Base-by-base conservation (phyloP, 1,284 basidiomycete species). In the Heterobasidion parviporum region DNA sequence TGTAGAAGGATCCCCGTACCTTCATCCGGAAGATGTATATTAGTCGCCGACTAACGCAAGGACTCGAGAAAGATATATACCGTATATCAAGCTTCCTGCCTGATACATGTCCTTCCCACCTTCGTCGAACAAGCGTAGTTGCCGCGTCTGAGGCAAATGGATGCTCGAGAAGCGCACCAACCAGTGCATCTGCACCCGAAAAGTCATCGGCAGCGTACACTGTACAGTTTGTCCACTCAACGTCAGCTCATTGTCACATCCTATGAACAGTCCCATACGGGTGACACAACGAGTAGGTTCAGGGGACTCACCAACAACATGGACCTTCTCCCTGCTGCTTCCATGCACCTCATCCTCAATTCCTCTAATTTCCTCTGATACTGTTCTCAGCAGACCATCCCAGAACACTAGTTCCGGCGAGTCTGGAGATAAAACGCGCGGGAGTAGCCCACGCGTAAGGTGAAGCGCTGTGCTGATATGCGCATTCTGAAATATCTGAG, bases 141-240 rank as follows among this genome's bases (percentile, higher is more conserved):
- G 78, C 72, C 14, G 66, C 62, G 56, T 81, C 76, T 10, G 80
- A 78, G 2, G 74, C 72, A 58, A 89, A 77, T 9, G 85, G 86
- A 54, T 87, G 81, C 52, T 83, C 77, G n/a, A 89, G 69, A 16
- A 89, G 70, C 3, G 84, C 83, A 4, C 79, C 79, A n/a, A 89
- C 77, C 2, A 89, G 67, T 44, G 83, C 78, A 50, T 70, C 67
- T 8, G 80, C 72, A 44, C 71, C 72, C 15, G 82, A 74, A 65
- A 70, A 74, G 60, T 77, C 68, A 64, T 83, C 79, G 52, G 77
- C 63, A 8, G 79, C 78, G 62, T 75, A 80, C 6, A 88, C 86
- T 86, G 57, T 15, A n/a, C 35, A 35, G 26, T 49, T 6, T 35
- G 15, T 38, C 15, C 50, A 1, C 16, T 16, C 9, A 51, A 16